Conservation (phyloP, 805 yeast genomes). For the Ogataea trehaloabstinens region DNA sequence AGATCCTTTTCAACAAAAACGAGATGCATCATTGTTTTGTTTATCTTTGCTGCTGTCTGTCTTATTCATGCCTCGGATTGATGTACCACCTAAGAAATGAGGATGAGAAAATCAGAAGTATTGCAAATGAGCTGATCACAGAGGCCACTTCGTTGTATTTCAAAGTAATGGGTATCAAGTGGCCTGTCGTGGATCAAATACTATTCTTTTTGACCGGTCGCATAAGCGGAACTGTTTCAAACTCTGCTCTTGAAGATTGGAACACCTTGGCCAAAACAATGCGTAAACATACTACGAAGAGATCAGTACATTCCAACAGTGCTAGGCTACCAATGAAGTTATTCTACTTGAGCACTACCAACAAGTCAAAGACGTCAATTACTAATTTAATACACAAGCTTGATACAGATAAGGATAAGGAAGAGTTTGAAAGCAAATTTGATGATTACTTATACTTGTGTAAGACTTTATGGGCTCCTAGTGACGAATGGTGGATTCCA, state of each 20-base stretch:
- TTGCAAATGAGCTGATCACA: conserved; percentile 2
- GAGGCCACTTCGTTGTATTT: conserved; percentile 2
- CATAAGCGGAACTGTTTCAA: background rate
- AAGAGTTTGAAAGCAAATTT: background rate
- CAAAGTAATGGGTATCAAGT: conserved; percentile 7
- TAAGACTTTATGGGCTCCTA: background rate
- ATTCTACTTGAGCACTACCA: background rate
- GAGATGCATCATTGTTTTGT: conserved; percentile 5
- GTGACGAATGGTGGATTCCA: conserved; percentile 9
- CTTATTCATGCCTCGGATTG: conserved; percentile 10
- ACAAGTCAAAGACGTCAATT: conserved; percentile 12
- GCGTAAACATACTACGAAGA: background rate
- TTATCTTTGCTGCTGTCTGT: conserved; percentile 5
- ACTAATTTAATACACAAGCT: conserved; percentile 9
- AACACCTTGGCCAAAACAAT: background rate
- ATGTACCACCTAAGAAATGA: conserved; percentile 8
- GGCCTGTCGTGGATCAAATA: conserved; percentile 12
- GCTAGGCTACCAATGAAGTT: background rate
- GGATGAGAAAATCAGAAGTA: conserved; percentile 3
- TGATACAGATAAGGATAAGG: background rate
- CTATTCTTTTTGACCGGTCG: conserved; percentile 2
- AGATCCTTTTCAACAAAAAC: conserved; percentile 3
- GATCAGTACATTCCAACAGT: background rate
- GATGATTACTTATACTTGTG: conserved; percentile 8
- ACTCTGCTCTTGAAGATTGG: background rate